A percentile compares a stretch with the other conserved stretches of the same genome.
Evolutionary conservation across 257 asterid genomes (phyloP).

Genomic region (Gynochthodes officinalis): DNA sequence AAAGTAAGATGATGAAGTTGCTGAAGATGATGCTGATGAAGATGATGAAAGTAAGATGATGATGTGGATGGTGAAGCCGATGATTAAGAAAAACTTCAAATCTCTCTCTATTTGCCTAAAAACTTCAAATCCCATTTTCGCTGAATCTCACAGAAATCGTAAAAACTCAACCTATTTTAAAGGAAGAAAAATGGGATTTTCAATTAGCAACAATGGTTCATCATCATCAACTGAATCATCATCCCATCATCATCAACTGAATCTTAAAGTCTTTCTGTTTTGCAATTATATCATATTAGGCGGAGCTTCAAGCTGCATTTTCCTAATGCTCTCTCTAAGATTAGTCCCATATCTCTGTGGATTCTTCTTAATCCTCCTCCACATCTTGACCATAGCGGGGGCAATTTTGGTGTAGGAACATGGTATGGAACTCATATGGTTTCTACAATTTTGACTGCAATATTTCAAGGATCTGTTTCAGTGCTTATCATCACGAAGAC

Average conservation of each 20-base stretch:
- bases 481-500: slow-evolving; percentile 76
- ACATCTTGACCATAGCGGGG: no score
- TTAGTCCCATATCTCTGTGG: slow-evolving; percentile 37
- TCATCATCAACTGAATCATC: slow-evolving; percentile 2
- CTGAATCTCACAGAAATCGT: neutral
- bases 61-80: no score
- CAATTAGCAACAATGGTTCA: slow-evolving; percentile 6
- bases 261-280: slow-evolving; percentile 32
- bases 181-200: slow-evolving; percentile 11
- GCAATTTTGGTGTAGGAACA: slow-evolving; percentile 45
- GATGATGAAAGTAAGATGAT: no score
- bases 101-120: no score
- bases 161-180: neutral
- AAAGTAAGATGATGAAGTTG: no score
- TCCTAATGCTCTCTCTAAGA: slow-evolving; percentile 42
- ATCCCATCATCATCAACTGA: slow-evolving; percentile 18
- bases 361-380: no score
- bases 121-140: neutral
- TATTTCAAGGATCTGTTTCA: slow-evolving; percentile 83
- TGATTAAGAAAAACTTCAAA: no score
- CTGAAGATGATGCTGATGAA: no score
- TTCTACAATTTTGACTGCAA: slow-evolving; percentile 74
- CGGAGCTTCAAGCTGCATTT: slow-evolving; percentile 39
- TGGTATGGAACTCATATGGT: slow-evolving; percentile 89
- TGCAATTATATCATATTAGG: slow-evolving; percentile 37